A percentile compares a stretch with the other conserved stretches of the same genome.
Evolutionary conservation across 345 rosid genomes (phyloP).

Genomic region (Conringia planisiliqua): DNA sequence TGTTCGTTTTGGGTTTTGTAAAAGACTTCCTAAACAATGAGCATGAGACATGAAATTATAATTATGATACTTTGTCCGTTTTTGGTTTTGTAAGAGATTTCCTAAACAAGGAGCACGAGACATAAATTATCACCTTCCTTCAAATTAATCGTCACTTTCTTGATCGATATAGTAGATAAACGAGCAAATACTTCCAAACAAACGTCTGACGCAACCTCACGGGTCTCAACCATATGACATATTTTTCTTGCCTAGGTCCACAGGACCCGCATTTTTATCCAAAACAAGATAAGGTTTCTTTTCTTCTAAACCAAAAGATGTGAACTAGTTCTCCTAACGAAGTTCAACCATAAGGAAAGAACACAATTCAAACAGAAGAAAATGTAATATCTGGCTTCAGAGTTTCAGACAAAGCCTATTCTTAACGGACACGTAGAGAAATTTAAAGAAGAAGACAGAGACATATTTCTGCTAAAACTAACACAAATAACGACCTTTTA

Average conservation of each 20-base stretch:
- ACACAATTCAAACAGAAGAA: background rate
- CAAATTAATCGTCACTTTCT: background rate
- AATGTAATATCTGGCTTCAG: background rate
- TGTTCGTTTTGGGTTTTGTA: background rate
- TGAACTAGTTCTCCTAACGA: background rate
- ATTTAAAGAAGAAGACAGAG: background rate
- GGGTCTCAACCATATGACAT: background rate
- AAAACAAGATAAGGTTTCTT: background rate
- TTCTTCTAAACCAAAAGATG: background rate
- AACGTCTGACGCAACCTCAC: background rate
- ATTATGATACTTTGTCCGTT: too few species aligned
- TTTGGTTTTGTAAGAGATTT: background rate
- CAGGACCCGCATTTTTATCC: background rate
- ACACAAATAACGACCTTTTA: background rate
- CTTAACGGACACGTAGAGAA: background rate
- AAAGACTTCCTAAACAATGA: background rate
- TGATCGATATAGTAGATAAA: background rate
- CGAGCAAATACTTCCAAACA: background rate
- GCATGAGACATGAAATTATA: background rate
- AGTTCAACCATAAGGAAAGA: background rate
- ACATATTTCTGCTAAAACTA: background rate
- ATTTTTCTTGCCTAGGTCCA: background rate
- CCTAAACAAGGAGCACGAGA: background rate
- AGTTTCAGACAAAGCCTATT: background rate
- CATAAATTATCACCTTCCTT: background rate